Evolutionary conservation across 805 yeast genomes (phyloP).

Genomic region (Metschnikowia amazonensis): DNA sequence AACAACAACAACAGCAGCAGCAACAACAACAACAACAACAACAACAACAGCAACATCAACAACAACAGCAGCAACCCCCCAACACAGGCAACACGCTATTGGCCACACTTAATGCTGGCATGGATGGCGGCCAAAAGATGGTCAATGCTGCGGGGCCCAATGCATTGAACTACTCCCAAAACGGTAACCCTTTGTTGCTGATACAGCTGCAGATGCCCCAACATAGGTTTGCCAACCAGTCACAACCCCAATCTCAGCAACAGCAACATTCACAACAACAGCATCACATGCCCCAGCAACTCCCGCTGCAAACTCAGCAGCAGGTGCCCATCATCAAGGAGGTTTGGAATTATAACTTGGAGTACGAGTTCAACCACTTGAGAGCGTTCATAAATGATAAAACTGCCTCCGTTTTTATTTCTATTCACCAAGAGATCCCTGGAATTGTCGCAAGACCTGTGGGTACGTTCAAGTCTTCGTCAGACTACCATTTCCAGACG

Average conservation of each 20-base stretch:
- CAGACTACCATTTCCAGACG: slow-evolving; percentile 95
- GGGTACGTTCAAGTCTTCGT: slow-evolving; percentile 83
- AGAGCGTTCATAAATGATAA: slow-evolving; percentile 56
- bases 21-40: slow-evolving; percentile 29
- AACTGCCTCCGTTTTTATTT: slow-evolving; percentile 45
- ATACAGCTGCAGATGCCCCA: slow-evolving; percentile 27
- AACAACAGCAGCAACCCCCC: slow-evolving; percentile 8
- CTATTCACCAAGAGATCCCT: slow-evolving; percentile 89
- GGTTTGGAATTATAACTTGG: slow-evolving; percentile 70
- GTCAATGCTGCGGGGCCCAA: slow-evolving; percentile 2
- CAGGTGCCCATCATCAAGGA: slow-evolving; percentile 58
- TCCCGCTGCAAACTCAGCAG: slow-evolving; percentile 12
- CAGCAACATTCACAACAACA: slow-evolving; percentile 29
- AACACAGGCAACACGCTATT: slow-evolving; percentile 31
- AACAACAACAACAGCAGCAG: slow-evolving; percentile 21
- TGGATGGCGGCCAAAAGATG: slow-evolving; percentile 9
- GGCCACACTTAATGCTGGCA: slow-evolving; percentile 34
- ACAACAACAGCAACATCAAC: slow-evolving; percentile 22
- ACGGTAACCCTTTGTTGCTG: slow-evolving; percentile 28
- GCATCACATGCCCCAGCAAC: slow-evolving; percentile 11
- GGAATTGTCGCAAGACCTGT: slow-evolving; percentile 96
- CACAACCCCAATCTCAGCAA: slow-evolving; percentile 17
- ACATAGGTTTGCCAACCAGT: slow-evolving; percentile 11
- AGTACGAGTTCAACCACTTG: slow-evolving; percentile 60
- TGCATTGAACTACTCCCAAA: slow-evolving; percentile 14